Evolutionary conservation across 108 stramenopile species (phyloP).

Genomic region (Pseudonitzschia multiseries): DNA sequence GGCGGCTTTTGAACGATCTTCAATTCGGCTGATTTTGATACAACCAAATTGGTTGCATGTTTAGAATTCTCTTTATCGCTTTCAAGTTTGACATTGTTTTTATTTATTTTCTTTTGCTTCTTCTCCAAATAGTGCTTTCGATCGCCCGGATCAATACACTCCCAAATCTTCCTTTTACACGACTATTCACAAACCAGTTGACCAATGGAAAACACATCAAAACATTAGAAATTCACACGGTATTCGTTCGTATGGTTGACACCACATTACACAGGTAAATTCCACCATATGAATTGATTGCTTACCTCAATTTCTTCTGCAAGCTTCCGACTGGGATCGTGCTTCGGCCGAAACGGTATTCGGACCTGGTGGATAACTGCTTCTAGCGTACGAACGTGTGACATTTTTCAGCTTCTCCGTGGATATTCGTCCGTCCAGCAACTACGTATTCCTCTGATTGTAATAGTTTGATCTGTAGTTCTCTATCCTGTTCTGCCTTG

Average conservation of each 20-base stretch:
- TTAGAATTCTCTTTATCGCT: slow-evolving; percentile 10
- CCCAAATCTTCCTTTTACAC: slow-evolving; percentile 33
- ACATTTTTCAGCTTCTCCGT: neutral
- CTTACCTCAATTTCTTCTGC: slow-evolving; percentile 36
- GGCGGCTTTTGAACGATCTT: neutral
- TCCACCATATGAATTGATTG: neutral
- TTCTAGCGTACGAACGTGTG: slow-evolving; percentile 20
- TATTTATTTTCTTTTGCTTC: slow-evolving; percentile 19
- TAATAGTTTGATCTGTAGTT: too few relatives aligned
- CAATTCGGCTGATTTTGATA: neutral
- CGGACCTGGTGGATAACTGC: slow-evolving; percentile 16
- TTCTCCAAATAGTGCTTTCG: slow-evolving; percentile 9
- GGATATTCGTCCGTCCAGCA: too few relatives aligned
- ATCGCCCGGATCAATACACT: slow-evolving; percentile 19
- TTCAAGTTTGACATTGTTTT: neutral
- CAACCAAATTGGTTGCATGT: neutral
- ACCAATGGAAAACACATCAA: neutral
- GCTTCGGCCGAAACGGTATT: slow-evolving; percentile 23
- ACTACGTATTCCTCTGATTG: too few relatives aligned
- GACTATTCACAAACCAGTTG: slow-evolving; percentile 3
- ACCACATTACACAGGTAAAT: neutral
- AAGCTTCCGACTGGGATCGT: slow-evolving; percentile 21
- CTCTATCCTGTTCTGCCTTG: too few relatives aligned
- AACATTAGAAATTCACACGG: neutral
- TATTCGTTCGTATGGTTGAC: neutral